These are phyloP conservation scores for fission yeast (Schizosaccharomyces pombe) DNA, from an alignment of 805 yeast genomes.

Conservation along the genomic window DNA sequence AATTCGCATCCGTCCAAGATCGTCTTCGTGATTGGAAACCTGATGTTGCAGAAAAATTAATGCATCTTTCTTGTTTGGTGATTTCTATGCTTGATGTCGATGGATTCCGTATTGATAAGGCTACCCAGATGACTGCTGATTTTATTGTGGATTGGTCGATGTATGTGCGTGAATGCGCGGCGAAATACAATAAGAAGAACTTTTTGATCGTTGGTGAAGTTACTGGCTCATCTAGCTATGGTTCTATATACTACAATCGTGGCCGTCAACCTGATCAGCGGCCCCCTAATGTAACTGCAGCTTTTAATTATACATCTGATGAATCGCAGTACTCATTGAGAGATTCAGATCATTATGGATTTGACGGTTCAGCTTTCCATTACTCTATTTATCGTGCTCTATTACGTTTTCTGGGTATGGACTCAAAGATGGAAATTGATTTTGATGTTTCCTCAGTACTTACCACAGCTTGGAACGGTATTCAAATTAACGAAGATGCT, in stretches of 20 bases:
- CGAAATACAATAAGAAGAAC: not conserved
- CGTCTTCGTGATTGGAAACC: slow-evolving; percentile 5
- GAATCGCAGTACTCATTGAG: not conserved
- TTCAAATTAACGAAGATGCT: not conserved
- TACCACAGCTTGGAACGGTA: not conserved
- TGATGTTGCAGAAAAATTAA: not conserved
- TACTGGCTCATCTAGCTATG: slow-evolving; percentile 2
- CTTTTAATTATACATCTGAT: not conserved
- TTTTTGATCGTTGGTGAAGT: slow-evolving; percentile 4
- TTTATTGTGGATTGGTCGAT: slow-evolving; percentile 4
- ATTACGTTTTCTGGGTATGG: slow-evolving; percentile 4
- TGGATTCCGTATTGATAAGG: slow-evolving; percentile 5
- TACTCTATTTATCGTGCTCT: slow-evolving; percentile 4
- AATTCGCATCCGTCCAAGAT: slow-evolving; percentile 5
- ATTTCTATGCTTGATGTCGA: slow-evolving; percentile 4
- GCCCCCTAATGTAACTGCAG: not conserved
- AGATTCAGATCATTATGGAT: not conserved
- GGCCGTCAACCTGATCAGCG: slow-evolving; percentile 5
- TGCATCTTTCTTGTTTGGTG: slow-evolving; percentile 3
- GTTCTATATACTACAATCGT: slow-evolving; percentile 2
- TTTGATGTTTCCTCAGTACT: not conserved
- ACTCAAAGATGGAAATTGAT: not conserved
- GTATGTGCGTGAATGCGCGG: slow-evolving; percentile 1
- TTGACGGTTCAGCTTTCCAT: slow-evolving; percentile 5
- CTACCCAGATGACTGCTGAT: slow-evolving; percentile 5